phyloP scores from a whole-genome alignment of 2,329 filamentous ascomycete genomes.

The Tricladium varicosporioides region DNA sequence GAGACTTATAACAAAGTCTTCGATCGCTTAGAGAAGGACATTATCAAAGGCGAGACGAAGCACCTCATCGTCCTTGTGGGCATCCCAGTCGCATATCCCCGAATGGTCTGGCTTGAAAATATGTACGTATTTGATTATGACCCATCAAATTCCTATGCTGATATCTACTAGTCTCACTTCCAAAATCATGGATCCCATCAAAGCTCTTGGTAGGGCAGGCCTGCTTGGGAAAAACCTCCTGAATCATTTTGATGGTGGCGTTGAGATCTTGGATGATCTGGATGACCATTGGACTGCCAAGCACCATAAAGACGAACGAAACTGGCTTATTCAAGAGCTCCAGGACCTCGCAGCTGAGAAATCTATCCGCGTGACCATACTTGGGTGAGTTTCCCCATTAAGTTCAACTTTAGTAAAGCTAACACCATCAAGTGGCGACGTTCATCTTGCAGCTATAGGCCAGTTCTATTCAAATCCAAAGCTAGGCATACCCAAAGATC shows the following conservation, averaged over 20 bases:
- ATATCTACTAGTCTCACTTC: conserved; percentile 68
- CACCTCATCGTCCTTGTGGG: conserved; percentile 87
- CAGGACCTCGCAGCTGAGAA: conserved; percentile 93
- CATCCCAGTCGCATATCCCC: conserved; percentile 78
- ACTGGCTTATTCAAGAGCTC: conserved; percentile 82
- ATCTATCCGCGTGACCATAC: conserved; percentile 84
- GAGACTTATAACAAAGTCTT: conserved; percentile 85
- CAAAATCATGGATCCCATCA: conserved; percentile 81
- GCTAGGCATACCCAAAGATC: conserved; percentile 76
- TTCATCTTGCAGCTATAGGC: conserved; percentile 87
- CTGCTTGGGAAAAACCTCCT: conserved; percentile 73
- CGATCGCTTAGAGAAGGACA: conserved; percentile 78
- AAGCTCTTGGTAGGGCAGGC: conserved; percentile 80
- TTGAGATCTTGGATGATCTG: conserved; percentile 87
- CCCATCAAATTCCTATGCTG: conserved; percentile 25
- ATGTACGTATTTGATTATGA: conserved; percentile 47
- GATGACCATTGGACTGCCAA: conserved; percentile 98
- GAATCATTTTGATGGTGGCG: conserved; percentile 87
- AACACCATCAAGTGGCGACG: conserved; percentile 68
- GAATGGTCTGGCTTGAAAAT: conserved; percentile 71
- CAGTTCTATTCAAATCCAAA: conserved; percentile 95
- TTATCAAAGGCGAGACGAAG: conserved; percentile 79
- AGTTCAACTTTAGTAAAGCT: conserved; percentile 11
- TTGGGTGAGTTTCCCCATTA: conserved; percentile 53
- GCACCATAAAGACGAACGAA: conserved; percentile 87